Conservation (phyloP, 208 protist species). For the Acanthamoeba sp. region DNA sequence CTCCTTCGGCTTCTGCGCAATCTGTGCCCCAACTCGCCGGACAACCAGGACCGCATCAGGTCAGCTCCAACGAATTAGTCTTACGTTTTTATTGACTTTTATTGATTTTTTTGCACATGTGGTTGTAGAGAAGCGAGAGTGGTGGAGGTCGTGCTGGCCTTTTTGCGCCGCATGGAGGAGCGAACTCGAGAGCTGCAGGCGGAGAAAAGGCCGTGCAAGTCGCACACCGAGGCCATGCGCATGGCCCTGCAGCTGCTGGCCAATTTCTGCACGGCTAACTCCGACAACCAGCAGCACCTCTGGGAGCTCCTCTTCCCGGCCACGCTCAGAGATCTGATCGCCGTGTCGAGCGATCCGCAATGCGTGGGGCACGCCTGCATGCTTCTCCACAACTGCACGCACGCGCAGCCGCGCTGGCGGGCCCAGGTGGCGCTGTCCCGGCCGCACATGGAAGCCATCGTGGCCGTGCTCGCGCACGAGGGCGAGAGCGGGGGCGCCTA, state of each 20-base stretch:
- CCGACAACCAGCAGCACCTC: slow-evolving; percentile 14
- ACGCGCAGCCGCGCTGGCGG: neutral
- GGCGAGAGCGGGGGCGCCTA: neutral
- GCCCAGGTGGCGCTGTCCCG: neutral
- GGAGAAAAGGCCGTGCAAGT: neutral
- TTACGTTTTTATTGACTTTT: too few relatives aligned
- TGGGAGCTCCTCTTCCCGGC: slow-evolving; percentile 24
- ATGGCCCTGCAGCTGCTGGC: slow-evolving; percentile 55
- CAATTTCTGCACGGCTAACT: slow-evolving; percentile 41
- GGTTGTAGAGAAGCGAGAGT: slow-evolving; percentile 17
- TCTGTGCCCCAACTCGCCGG: slow-evolving; percentile 33
- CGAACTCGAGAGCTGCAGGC: neutral
- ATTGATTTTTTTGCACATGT: too few relatives aligned
- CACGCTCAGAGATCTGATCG: neutral
- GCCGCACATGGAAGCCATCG: neutral
- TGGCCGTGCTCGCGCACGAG: slow-evolving; percentile 18
- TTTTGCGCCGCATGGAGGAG: neutral
- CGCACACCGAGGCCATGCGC: slow-evolving; percentile 26
- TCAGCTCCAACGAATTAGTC: too few relatives aligned
- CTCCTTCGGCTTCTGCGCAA: slow-evolving; percentile 5
- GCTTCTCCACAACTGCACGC: slow-evolving; percentile 4
- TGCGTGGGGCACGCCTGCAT: slow-evolving; percentile 27
- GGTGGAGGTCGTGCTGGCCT: neutral
- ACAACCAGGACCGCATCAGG: slow-evolving; percentile 44
- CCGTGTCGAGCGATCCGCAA: neutral